A percentile compares a stretch with the other conserved stretches of the same genome.
These are phyloP conservation scores for Xylaria hypoxylon DNA, from an alignment of 2,329 filamentous ascomycete species.

Conservation along the genomic window DNA sequence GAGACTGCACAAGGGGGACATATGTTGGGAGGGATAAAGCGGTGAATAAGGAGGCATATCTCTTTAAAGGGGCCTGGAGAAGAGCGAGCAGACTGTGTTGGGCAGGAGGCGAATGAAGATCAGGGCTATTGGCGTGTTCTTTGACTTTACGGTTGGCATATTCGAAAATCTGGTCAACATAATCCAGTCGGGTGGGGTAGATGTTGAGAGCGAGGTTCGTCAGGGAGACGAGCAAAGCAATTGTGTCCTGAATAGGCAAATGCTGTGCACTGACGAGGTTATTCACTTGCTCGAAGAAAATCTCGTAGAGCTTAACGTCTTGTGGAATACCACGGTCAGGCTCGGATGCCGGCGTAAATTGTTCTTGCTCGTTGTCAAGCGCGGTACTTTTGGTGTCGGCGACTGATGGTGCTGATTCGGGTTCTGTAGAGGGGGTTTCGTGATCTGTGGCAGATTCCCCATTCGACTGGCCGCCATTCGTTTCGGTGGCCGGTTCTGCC, in stretches of 20 bases:
- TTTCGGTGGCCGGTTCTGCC: constrained; percentile 51
- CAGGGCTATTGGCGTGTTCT: constrained; percentile 93
- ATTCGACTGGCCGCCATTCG: constrained; percentile 52
- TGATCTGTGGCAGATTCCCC: constrained; percentile 52
- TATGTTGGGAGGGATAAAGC: constrained; percentile 92
- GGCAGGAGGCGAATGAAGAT: constrained; percentile 86
- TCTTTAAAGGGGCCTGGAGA: constrained; percentile 88
- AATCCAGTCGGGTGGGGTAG: constrained; percentile 91
- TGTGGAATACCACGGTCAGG: constrained; percentile 70
- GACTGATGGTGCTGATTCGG: constrained; percentile 55
- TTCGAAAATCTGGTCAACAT: constrained; percentile 91
- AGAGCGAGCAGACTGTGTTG: constrained; percentile 91
- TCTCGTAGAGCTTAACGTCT: constrained; percentile 91
- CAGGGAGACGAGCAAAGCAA: constrained; percentile 92
- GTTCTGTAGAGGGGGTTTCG: constrained; percentile 51
- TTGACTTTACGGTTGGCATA: constrained; percentile 88
- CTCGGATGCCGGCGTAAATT: constrained; percentile 47
- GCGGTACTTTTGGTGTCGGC: constrained; percentile 62
- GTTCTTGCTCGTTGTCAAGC: constrained; percentile 57
- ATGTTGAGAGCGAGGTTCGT: constrained; percentile 95
- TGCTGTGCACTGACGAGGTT: constrained; percentile 92
- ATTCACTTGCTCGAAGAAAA: constrained; percentile 96
- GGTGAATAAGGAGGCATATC: constrained; percentile 96
- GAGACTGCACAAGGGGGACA: constrained; percentile 87
- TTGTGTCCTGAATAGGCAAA: constrained; percentile 92